Evolutionary conservation across 1,284 basidiomycete genomes (phyloP).

Genomic region (Austroboletus novae-zelandiae): DNA sequence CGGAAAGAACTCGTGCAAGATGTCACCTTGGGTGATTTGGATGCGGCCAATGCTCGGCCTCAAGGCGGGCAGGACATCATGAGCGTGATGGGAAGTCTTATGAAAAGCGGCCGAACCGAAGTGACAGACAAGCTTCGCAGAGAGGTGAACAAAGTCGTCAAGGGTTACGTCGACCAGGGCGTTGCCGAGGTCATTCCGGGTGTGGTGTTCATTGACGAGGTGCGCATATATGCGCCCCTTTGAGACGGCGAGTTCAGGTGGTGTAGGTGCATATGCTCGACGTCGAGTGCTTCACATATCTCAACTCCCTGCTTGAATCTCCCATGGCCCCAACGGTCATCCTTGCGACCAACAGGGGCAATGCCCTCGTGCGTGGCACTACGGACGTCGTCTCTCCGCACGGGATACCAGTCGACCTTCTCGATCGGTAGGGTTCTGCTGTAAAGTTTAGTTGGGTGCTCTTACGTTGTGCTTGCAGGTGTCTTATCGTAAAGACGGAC

Average conservation of each 20-base stretch:
- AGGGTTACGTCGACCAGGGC: constrained; percentile 96
- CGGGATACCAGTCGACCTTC: constrained; percentile 90
- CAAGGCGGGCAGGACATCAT: constrained; percentile 97
- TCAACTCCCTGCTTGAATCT: constrained; percentile 94
- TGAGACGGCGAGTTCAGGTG: not conserved
- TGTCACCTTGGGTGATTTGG: constrained; percentile 93
- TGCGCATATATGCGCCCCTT: constrained; percentile 35
- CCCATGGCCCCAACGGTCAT: constrained; percentile 97
- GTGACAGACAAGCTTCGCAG: constrained; percentile 94
- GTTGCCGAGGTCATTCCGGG: constrained; percentile 98
- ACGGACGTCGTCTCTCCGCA: constrained; percentile 90
- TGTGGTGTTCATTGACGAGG: constrained; percentile 98
- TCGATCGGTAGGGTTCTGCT: constrained; percentile 68
- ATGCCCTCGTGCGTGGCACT: constrained; percentile 89
- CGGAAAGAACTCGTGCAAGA: constrained; percentile 97
- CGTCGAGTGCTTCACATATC: constrained; percentile 98
- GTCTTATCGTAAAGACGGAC: constrained; percentile 95
- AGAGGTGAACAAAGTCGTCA: constrained; percentile 98
- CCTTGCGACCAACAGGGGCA: constrained; percentile 93
- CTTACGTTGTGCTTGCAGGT: constrained; percentile 45
- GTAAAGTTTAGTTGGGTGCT: constrained; percentile 3
- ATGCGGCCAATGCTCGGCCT: constrained; percentile 95
- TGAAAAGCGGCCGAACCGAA: constrained; percentile 93
- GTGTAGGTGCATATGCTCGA: constrained; percentile 97
- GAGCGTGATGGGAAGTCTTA: constrained; percentile 97